Percentiles rank a stretch among this genome's conserved stretches.
Conservation (phyloP, 805 yeast species). For the Ogataea ganodermae region DNA sequence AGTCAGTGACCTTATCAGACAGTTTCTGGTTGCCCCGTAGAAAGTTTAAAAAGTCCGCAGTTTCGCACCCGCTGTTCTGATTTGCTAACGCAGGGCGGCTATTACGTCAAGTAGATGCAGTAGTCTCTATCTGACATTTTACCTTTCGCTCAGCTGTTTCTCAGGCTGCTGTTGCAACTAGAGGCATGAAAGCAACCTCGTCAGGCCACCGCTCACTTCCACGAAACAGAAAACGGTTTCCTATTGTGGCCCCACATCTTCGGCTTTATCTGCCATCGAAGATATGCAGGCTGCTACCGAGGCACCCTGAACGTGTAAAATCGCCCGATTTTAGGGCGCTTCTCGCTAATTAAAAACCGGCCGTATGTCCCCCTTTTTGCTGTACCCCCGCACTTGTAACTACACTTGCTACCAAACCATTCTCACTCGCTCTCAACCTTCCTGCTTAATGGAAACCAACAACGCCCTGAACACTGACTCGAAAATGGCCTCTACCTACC, state of each 20-base stretch:
- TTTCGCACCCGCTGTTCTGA: neutral
- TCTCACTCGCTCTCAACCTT: neutral
- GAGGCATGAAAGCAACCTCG: no score
- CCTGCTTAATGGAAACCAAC: conserved; percentile 7
- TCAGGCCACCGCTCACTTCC: no score
- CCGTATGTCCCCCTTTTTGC: neutral
- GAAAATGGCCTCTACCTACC: neutral
- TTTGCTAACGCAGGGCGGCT: no score
- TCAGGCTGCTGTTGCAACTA: no score
- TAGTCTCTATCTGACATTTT: no score
- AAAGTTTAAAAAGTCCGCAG: neutral
- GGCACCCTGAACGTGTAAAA: no score
- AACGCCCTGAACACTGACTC: conserved; percentile 8
- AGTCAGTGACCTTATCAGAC: neutral
- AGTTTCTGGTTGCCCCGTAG: neutral
- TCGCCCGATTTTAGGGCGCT: neutral
- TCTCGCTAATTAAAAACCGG: neutral
- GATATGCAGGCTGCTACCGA: no score
- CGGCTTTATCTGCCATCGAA: no score
- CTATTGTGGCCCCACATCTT: neutral
- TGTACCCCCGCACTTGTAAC: neutral
- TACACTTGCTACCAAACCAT: neutral
- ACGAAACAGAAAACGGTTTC: neutral
- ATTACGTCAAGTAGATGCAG: neutral
- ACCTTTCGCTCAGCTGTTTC: neutral